Conservation (phyloP, 2,329 filamentous ascomycete species). For the Colletotrichum euphorbiae region DNA sequence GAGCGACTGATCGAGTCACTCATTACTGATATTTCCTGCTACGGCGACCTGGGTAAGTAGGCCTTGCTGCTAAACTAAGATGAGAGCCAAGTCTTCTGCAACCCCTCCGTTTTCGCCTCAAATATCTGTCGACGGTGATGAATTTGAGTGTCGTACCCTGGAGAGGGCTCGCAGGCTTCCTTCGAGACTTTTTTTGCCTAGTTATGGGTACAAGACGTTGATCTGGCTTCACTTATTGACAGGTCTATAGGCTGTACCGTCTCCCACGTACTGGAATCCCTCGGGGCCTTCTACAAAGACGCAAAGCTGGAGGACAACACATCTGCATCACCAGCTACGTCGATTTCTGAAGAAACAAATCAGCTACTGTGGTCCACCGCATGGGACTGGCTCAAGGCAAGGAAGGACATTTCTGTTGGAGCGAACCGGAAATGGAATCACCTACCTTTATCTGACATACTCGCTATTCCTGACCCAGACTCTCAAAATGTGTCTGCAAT, state of each 20-base stretch:
- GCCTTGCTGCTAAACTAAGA: neutral
- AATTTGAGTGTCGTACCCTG: too few relatives aligned
- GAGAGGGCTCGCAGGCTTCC: too few relatives aligned
- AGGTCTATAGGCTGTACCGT: conserved; percentile 36
- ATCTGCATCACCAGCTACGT: neutral
- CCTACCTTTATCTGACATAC: conserved; percentile 39
- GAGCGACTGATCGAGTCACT: conserved; percentile 40
- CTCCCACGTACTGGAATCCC: conserved; percentile 32
- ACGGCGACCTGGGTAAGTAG: conserved; percentile 39
- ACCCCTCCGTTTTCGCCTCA: neutral
- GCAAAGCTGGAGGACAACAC: conserved; percentile 8
- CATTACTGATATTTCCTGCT: conserved; percentile 40
- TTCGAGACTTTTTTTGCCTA: neutral
- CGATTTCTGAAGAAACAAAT: conserved; percentile 1
- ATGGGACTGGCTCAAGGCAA: conserved; percentile 43
- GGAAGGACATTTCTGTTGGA: conserved; percentile 43
- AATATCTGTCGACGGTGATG: neutral
- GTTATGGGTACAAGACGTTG: neutral
- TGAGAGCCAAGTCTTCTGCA: neutral
- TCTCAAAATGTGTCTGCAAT: conserved; percentile 4
- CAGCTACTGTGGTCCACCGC: conserved; percentile 38
- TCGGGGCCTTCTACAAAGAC: conserved; percentile 32
- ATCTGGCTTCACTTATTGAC: conserved; percentile 19
- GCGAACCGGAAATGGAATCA: conserved; percentile 41
- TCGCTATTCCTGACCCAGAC: conserved; percentile 36